These are phyloP conservation scores for Chaetomium sp. DNA, from an alignment of 2,329 filamentous ascomycete genomes.

Conservation along the genomic window DNA sequence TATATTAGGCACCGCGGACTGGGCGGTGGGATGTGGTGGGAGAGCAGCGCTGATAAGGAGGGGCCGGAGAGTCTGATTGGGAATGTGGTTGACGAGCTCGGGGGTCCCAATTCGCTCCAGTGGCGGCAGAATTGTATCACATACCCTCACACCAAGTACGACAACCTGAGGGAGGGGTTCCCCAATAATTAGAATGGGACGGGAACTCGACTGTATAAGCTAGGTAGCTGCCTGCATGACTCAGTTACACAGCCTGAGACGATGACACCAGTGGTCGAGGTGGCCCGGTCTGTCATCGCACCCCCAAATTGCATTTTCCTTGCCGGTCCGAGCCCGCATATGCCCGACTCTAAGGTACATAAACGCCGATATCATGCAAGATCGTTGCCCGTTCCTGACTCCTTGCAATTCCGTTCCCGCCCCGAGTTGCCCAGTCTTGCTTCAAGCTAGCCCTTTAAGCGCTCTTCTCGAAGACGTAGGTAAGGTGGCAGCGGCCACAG, in stretches of 20 bases:
- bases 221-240: conserved; percentile 22
- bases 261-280: conserved; percentile 19
- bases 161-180: conserved; percentile 66
- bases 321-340: conserved; percentile 37
- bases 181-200: conserved; percentile 44
- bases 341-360: conserved; percentile 39
- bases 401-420: conserved; percentile 36
- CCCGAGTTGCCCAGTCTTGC: conserved; percentile 31
- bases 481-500: conserved; percentile 76
- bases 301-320: conserved; percentile 39
- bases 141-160: conserved; percentile 69
- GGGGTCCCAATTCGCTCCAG: conserved; percentile 54
- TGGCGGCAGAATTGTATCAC: conserved; percentile 60
- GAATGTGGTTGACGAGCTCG: conserved; percentile 62
- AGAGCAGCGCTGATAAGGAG: conserved; percentile 75
- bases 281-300: conserved; percentile 24
- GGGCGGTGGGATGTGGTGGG: conserved; percentile 98
- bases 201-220: conserved; percentile 24
- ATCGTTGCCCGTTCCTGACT: conserved; percentile 38
- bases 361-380: conserved; percentile 37
- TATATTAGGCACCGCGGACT: conserved; percentile 69
- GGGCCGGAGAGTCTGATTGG: conserved; percentile 68
- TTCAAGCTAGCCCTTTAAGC: conserved; percentile 44
- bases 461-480: conserved; percentile 72
- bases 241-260: conserved; percentile 18